Conservation (phyloP, 805 yeast genomes). For the Candida parachauliodes region DNA sequence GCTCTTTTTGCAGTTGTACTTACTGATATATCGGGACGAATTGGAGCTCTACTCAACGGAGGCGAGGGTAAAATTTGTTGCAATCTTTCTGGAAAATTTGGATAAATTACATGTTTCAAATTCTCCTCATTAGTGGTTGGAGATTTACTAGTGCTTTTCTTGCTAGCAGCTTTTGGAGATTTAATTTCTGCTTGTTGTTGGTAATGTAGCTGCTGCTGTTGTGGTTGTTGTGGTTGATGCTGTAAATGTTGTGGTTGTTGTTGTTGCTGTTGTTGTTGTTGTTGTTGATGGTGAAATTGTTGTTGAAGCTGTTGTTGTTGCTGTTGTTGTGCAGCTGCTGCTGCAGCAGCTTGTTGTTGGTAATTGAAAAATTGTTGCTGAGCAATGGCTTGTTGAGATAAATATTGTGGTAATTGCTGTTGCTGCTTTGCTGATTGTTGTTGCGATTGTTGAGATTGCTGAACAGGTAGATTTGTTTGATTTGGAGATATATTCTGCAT, state of each 20-base stretch:
- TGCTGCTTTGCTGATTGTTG: constrained; percentile 6
- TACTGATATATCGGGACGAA: constrained; percentile 40
- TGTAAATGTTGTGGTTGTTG: constrained; percentile 4
- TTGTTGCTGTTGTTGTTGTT: constrained; percentile 6
- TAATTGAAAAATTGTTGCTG: constrained; percentile 7
- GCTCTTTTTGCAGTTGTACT: constrained; percentile 46
- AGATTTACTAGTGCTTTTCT: constrained; percentile 3
- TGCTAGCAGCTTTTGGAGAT: constrained; percentile 1
- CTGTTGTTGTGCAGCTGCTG: constrained; percentile 2
- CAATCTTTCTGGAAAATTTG: constrained; percentile 23
- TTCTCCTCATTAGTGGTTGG: constrained; percentile 5
- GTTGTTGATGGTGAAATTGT: neutral
- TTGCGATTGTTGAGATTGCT: constrained; percentile 9
- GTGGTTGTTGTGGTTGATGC: neutral
- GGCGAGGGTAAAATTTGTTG: constrained; percentile 43
- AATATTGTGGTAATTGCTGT: constrained; percentile 9
- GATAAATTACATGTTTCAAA: constrained; percentile 13
- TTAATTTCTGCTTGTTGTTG: neutral
- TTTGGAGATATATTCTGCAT: constrained; percentile 16
- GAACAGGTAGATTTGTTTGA: constrained; percentile 10
- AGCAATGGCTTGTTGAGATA: constrained; percentile 7
- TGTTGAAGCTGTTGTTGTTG: constrained; percentile 4
- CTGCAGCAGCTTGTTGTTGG: constrained; percentile 4
- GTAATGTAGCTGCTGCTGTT: neutral
- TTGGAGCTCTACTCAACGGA: constrained; percentile 42